phyloP scores from a whole-genome alignment of 2,329 filamentous ascomycete species.

The Sporothrix brunneoviolacea region DNA sequence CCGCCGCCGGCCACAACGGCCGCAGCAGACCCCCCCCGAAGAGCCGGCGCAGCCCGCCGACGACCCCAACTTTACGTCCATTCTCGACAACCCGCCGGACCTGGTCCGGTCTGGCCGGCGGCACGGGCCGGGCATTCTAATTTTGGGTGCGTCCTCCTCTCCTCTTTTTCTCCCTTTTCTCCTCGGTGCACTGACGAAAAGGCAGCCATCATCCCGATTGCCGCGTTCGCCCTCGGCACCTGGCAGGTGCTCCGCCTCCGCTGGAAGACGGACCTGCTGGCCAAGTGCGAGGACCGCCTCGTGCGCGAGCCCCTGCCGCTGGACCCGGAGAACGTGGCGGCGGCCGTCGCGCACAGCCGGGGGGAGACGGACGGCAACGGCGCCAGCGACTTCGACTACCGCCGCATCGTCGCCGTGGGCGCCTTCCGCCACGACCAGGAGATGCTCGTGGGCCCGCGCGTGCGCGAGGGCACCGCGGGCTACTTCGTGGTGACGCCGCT shows the following conservation, averaged over 20 bases:
- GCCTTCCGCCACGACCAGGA: conserved; percentile 79
- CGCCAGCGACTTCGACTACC: conserved; percentile 69
- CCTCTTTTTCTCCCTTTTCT: conserved; percentile 3
- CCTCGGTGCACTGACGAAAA: neutral
- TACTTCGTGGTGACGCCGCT: conserved; percentile 89
- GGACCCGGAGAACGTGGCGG: conserved; percentile 69
- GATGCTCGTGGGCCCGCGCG: conserved; percentile 89
- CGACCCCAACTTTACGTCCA: conserved; percentile 72
- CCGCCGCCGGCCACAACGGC: neutral
- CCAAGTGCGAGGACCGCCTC: conserved; percentile 85
- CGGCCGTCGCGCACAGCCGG: conserved; percentile 55
- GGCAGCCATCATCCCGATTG: conserved; percentile 81
- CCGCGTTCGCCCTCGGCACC: conserved; percentile 80
- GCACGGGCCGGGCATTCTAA: conserved; percentile 73
- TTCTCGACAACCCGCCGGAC: conserved; percentile 77
- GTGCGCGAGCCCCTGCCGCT: conserved; percentile 79
- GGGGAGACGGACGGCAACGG: conserved; percentile 1
- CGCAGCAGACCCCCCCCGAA: neutral
- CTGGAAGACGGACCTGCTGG: conserved; percentile 91
- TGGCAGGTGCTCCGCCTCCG: conserved; percentile 92
- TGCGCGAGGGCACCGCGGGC: conserved; percentile 83
- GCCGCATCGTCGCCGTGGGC: conserved; percentile 71
- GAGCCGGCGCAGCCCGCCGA: conserved; percentile 51
- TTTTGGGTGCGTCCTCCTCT: conserved; percentile 51
- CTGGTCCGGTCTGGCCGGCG: conserved; percentile 67